A percentile compares a stretch with the other conserved stretches of the same genome.
phyloP scores from a whole-genome alignment of 768 basidiomycete species.

The Boletus eberwhitei region DNA sequence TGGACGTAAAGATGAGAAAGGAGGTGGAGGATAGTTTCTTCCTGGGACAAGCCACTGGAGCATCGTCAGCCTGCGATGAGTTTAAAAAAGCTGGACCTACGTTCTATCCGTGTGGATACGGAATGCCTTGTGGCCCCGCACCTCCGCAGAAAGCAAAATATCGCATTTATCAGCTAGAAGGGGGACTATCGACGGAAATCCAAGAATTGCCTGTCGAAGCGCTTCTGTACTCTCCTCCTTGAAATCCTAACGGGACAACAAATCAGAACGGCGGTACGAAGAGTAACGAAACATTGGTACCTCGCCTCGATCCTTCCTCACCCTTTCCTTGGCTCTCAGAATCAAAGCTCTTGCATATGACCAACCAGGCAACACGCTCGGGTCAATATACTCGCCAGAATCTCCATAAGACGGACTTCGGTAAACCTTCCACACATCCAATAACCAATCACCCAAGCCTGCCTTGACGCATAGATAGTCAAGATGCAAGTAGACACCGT shows the following conservation, averaged over 20 bases:
- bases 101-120: conserved; percentile 63
- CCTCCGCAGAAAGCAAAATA: conserved; percentile 51
- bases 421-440: conserved; percentile 51
- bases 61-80: conserved; percentile 7
- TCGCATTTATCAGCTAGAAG: conserved; percentile 87
- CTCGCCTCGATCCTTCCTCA: conserved; percentile 41
- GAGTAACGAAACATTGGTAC: conserved; percentile 15
- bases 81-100: conserved; percentile 37
- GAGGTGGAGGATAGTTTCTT: conserved; percentile 60
- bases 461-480: conserved; percentile 85
- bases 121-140: conserved; percentile 62
- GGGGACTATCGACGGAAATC: conserved; percentile 79
- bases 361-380: conserved; percentile 74
- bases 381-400: conserved; percentile 39
- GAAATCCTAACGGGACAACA: conserved; percentile 40
- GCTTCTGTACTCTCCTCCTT: conserved; percentile 57
- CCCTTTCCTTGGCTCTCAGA: conserved; percentile 48
- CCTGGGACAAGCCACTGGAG: conserved; percentile 35
- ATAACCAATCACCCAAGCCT: conserved; percentile 75
- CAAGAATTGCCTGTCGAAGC: conserved; percentile 66
- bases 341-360: conserved; percentile 69
- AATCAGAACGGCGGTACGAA: conserved; percentile 1
- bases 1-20: conserved; percentile 86
- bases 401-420: conserved; percentile 5
- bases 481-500: conserved; percentile 77